Base-by-base conservation (phyloP, 352 stramenopile genomes). In the Globisporangium paroecandrum region DNA sequence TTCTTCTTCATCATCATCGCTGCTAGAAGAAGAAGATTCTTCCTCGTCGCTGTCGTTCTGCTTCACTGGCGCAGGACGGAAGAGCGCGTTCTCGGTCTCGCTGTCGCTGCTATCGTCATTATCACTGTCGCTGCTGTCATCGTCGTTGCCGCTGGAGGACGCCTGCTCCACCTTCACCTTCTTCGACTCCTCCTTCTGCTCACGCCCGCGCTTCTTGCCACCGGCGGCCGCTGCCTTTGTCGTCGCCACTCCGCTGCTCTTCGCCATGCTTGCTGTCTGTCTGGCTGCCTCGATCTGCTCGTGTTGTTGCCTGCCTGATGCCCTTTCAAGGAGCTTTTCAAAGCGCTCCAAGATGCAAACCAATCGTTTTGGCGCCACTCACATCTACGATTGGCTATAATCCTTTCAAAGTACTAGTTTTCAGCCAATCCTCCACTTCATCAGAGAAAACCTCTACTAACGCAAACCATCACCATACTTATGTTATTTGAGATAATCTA, bases 21-120 rank as follows among this genome's bases (percentile, higher is more conserved):
- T 64, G 1, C 68, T 57, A 12, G 73, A 66, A 8, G 64, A 66
- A 6, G 63, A 62, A 46, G 74, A 57, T 12, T 72, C 68, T 5
- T 78, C 66, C 0, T 73, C 69, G 8, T 83, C 77, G 6, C 65
- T 64, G 22, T 77, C 69, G 4, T 41, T 47, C 20, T 79, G 62
- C 12, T 60, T 66, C 29, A 69, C 73, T 27, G 76, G 72, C 4
- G 75, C 79, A 7, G 82, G 83, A 43, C 85, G 85, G 71, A 94
- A 94, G 58, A 93, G 77, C n/a, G 83, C 74, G 58, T 82, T 89
- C 69, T 93, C 83, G 8, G 83, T 86, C 66, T 93, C 83, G 25
- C 69, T 74, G 1, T 87, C 81, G 57, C 68, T 79, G 24, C 75
- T 72, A 58, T 29, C n/a, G 20, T 62, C 72, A 18, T 36, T 54